Base-by-base conservation (phyloP, 106 monocot genomes). In the Amphibolis antarctica region DNA sequence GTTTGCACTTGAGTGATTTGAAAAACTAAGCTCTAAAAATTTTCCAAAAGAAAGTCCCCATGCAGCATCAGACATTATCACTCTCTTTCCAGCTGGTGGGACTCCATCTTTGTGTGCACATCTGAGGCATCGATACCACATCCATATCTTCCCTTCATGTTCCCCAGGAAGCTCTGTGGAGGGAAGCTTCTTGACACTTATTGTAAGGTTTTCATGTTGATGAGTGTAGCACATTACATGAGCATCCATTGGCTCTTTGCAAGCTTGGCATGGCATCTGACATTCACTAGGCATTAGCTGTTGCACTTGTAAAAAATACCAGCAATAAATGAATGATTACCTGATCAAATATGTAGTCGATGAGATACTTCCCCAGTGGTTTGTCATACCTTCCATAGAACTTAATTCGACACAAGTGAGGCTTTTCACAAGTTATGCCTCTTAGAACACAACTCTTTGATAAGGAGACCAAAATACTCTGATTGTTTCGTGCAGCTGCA, bases 1-100 rank as follows among this genome's bases (percentile, higher is more conserved):
- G 46, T 96, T 90, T 36, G 86, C 90, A 61, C 82, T 84, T 63
- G 81, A 65, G 63, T 84, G 81, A 74, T 82, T 82, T 27, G 89
- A 96, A 72, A 96, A 90, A 53, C 96, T 86, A 54, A 96, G 96
- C 70, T 96, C 96, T 77, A 96, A 74, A 62, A 96, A 96, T 73
- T 96, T 96, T 22, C 96, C 96, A 78, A 96, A 96, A 60, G 96
- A 96, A 53, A 96, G 84, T 3, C 96, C 80, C 86, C 86, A 90
- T 26, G 96, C 96, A 55, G 90, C 79, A 68, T 89, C 84, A 64
- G 96, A 96, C 86, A 96, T 90, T 58, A 86, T 48, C n/a, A 96
- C 96, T 56, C 96, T 86, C 27, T 42, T 81, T 45, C 77, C 76
- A 62, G 82, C 80, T 63, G 96, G 96, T 44, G 89, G 96, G 48